phyloP scores from a whole-genome alignment of 2,329 filamentous ascomycete species.

The Escovopsis sp. region DNA sequence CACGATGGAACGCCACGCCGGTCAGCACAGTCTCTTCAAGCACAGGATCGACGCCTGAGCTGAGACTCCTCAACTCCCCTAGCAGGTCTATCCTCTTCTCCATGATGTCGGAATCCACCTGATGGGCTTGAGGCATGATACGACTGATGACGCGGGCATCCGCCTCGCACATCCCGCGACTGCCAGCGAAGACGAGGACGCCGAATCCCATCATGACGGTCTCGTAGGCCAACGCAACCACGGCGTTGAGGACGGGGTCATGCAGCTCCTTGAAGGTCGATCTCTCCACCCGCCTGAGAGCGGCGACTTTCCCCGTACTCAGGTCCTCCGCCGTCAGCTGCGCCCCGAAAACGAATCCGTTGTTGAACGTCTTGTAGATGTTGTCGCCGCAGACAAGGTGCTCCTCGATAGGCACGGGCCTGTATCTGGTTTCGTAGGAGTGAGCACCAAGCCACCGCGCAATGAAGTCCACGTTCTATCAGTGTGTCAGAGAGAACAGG shows the following conservation, averaged over 20 bases:
- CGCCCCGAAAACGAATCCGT: conserved; percentile 41
- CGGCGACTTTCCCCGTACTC: conserved; percentile 20
- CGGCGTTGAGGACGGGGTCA: conserved; percentile 52
- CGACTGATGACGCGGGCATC: conserved; percentile 54
- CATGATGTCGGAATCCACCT: conserved; percentile 30
- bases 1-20: conserved; percentile 63
- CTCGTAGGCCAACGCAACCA: conserved; percentile 53
- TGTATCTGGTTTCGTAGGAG: conserved; percentile 57
- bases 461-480: conserved; percentile 52
- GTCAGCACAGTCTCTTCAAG: conserved; percentile 47
- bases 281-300: conserved; percentile 32
- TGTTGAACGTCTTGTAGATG: conserved; percentile 44
- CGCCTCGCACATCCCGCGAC: conserved; percentile 49
- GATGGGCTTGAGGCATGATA: conserved; percentile 39
- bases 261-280: conserved; percentile 47
- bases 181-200: conserved; percentile 59
- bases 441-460: conserved; percentile 56
- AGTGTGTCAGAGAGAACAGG: background rate
- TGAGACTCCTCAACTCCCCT: conserved; percentile 48
- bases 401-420: conserved; percentile 61
- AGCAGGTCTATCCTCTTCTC: conserved; percentile 49
- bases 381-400: conserved; percentile 56
- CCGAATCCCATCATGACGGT: conserved; percentile 55
- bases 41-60: conserved; percentile 48
- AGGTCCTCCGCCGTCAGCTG: conserved; percentile 27